These are phyloP conservation scores for Cyberlindnera saturnus DNA, from an alignment of 805 yeast species.

Conservation along the genomic window DNA sequence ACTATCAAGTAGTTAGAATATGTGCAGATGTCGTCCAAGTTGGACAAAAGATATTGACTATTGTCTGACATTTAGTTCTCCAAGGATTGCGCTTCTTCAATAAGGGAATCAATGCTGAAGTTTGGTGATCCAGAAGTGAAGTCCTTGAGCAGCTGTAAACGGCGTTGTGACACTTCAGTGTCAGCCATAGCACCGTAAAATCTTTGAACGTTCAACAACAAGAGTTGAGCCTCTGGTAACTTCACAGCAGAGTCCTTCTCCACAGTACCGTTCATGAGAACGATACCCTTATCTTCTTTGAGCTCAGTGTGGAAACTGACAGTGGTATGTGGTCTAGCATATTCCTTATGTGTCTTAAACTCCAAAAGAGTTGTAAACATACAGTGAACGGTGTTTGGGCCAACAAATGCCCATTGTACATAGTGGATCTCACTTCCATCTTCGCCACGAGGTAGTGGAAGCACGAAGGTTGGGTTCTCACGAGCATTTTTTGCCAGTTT, in stretches of 20 bases:
- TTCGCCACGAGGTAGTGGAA: conserved; percentile 72
- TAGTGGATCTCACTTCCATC: conserved; percentile 75
- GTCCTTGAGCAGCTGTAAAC: conserved; percentile 50
- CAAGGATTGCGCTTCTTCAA: conserved; percentile 67
- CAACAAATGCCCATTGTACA: conserved; percentile 90
- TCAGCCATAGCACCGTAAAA: conserved; percentile 67
- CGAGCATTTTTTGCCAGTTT: conserved; percentile 60
- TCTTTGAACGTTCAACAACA: conserved; percentile 71
- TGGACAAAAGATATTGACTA: no score
- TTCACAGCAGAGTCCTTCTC: conserved; percentile 67
- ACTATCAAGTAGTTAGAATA: no score
- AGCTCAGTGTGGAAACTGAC: conserved; percentile 82
- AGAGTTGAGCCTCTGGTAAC: conserved; percentile 69
- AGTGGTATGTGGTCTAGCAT: conserved; percentile 92
- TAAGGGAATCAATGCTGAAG: conserved; percentile 64
- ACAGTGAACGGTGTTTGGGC: conserved; percentile 78
- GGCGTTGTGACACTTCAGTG: conserved; percentile 38
- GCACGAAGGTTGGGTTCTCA: conserved; percentile 74
- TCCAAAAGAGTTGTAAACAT: conserved; percentile 89
- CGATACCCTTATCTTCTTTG: conserved; percentile 48
- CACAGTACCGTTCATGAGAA: conserved; percentile 81
- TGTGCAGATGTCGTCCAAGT: no score
- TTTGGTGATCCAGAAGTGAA: conserved; percentile 64
- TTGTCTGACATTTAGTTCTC: conserved; percentile 30
- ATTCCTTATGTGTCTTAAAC: conserved; percentile 84